These are phyloP conservation scores for Beauveria sp. DNA, from an alignment of 2,329 filamentous ascomycete species.

Conservation along the genomic window DNA sequence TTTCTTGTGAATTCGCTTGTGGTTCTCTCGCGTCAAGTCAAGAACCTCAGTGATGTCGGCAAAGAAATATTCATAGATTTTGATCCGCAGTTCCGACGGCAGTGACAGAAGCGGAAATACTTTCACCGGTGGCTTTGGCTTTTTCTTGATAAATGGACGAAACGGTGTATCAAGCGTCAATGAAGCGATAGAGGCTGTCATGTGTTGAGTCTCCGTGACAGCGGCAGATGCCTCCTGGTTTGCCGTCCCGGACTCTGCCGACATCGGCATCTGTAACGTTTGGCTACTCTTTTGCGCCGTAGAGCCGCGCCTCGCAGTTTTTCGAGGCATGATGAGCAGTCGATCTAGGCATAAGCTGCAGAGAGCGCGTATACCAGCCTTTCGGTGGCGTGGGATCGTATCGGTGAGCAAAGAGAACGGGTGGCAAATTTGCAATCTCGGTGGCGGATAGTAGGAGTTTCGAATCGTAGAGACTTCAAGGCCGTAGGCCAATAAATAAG, in stretches of 20 bases:
- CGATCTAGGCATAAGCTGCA: too few species aligned
- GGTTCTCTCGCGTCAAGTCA: conserved; percentile 61
- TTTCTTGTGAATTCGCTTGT: conserved; percentile 51
- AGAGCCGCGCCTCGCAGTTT: conserved; percentile 24
- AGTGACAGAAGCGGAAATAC: conserved; percentile 60
- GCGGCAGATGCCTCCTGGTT: conserved; percentile 29
- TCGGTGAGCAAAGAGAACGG: not conserved
- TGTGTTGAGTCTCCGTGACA: conserved; percentile 33
- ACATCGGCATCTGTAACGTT: conserved; percentile 15
- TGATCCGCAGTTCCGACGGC: conserved; percentile 61
- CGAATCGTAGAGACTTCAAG: not conserved
- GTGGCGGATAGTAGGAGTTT: not conserved
- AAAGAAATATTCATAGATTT: conserved; percentile 61
- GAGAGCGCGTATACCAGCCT: not conserved
- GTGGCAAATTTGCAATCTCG: conserved; percentile 3
- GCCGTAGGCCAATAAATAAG: not conserved
- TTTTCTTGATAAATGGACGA: conserved; percentile 23
- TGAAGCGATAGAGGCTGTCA: conserved; percentile 32
- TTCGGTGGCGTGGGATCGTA: conserved; percentile 12
- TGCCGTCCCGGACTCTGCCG: conserved; percentile 15
- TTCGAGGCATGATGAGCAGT: conserved; percentile 15
- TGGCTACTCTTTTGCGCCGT: conserved; percentile 17
- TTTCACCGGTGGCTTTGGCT: conserved; percentile 25
- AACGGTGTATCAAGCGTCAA: conserved; percentile 35
- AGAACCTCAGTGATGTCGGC: conserved; percentile 44